Base-by-base conservation (phyloP, 768 basidiomycete genomes). In the Ephemerocybe angulata region DNA sequence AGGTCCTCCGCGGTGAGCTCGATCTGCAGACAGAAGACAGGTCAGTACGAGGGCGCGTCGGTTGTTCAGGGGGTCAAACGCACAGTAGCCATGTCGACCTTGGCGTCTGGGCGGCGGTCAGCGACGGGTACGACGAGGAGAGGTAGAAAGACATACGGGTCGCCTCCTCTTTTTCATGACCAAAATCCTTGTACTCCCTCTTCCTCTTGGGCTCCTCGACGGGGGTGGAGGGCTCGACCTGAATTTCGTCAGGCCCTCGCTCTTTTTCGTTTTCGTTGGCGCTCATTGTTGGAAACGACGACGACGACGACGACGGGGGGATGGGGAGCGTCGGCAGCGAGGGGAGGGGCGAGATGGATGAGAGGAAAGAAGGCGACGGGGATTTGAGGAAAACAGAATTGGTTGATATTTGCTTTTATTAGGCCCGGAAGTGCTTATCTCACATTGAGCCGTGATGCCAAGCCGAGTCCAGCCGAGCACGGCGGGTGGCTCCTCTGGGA, bases 1-100 rank as follows among this genome's bases (percentile, higher is more conserved):
- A 94, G 76, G 69, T 95, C 93, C 68, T 93, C 92, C 2, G 92
- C 90, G 68, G 84, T 93, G 60, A 95, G 79, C 70, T 93, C 88
- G 55, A 95, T 94, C 83, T 77, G 48, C 13, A 41, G 50, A 37
- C 35, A 54, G 50, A 3, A 11, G 46, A 42, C 31, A n/a, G 41
- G 25, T 29, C 19, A 33, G 40, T 19, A 37, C 22, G 35, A 28
- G 2, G 37, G 43, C 27, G 27, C 3, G 2, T 7, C 22, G 17
- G 19, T 28, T 29, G 43, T 11, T 12, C 38, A 47, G 41, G 17
- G 52, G 29, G 33, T n/a, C 2, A 30, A 24, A 60, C 76, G 60
- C 54, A 86, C 86, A 65, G 78, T 75, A 57, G 83, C 79, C 91
- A 93, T 90, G 71, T 93, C 91, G 52, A 93, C 87, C 68, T 86